Evolutionary conservation across 2,329 filamentous ascomycete genomes (phyloP), one percentile per base, ranked within the genome.

Genomic region (Colletotrichum kahawae): DNA sequence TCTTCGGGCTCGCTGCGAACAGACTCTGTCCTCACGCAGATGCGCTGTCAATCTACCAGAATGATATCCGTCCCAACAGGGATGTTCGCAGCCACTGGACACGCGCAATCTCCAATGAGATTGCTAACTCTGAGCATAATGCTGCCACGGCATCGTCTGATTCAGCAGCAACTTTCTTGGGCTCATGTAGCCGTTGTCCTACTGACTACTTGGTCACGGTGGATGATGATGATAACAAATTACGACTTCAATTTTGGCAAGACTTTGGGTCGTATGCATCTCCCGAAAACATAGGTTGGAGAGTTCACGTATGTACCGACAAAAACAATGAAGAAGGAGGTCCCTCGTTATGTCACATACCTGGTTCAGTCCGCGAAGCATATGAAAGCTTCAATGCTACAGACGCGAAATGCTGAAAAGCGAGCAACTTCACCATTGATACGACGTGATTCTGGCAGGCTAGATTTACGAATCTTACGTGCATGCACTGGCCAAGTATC

Each of bases 321-420:
- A 51, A 0, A 0, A 13, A 51, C 0, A 21, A 51, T 1, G 10
- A 21, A 51, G n/a, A 3, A 0, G 12, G 2, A 51, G 43, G n/a
- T 51, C n/a, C 4, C 43, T 21, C 43, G n/a, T 51, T 21, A 12
- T 2, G 21, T 51, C 10, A 51, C n/a, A 6, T 24, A 6, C n/a
- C 43, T 0, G 43, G 43, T 51, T 21, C 12, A 51, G n/a, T 51
- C 0, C n/a, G 43, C 2, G 43, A 51, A 2, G 43, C 43, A 7
- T 13, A 21, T 13, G n/a, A 51, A 24, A 21, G 5, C 0, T 24
- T 13, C 6, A 4, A 51, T 51, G 43, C n/a, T 51, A 21, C 12
- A 2, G 43, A 13, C n/a, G 21, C 43, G n/a, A 51, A 21, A 4
- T 21, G n/a, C 43, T 21, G 43, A 21, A 6, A 21, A 51, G 43